These are phyloP conservation scores for Auricularia heimuer DNA, from an alignment of 768 basidiomycete genomes.

Conservation along the genomic window DNA sequence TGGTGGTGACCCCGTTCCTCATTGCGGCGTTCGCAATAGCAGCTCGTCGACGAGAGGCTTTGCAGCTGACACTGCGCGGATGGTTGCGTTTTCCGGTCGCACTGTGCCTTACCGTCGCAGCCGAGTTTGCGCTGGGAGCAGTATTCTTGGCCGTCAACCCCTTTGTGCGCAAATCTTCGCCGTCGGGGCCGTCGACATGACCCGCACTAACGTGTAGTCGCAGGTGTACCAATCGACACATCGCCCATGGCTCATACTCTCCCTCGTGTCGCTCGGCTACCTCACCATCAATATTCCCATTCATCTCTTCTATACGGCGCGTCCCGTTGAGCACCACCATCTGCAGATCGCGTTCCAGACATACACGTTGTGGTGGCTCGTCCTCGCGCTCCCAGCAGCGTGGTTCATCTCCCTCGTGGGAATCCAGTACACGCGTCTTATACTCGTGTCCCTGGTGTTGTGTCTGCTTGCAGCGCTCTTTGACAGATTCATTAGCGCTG, in stretches of 20 bases:
- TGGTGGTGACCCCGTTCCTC: slow-evolving; percentile 2
- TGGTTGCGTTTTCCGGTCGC: slow-evolving; percentile 6
- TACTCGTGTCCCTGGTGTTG: not conserved
- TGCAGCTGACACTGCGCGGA: slow-evolving; percentile 1
- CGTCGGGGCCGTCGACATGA: not conserved
- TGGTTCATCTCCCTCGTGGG: not conserved
- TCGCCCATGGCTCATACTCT: slow-evolving; percentile 5
- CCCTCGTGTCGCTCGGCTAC: not conserved
- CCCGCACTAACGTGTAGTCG: not conserved
- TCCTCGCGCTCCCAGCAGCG: slow-evolving; percentile 3
- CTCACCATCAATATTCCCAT: slow-evolving; percentile 1
- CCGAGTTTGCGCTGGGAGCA: slow-evolving; percentile 2
- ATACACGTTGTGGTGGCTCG: slow-evolving; percentile 5
- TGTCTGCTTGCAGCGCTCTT: not conserved
- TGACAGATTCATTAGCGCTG: not conserved
- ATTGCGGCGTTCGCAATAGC: not conserved
- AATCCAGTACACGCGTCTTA: not conserved
- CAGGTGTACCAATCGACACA: not conserved
- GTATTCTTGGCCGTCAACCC: slow-evolving; percentile 1
- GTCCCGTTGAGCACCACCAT: slow-evolving; percentile 3
- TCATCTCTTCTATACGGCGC: not conserved
- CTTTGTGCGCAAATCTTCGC: not conserved
- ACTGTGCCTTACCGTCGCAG: not conserved
- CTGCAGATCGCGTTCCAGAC: not conserved
- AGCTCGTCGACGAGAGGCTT: not conserved